Base-by-base conservation (phyloP, 192 early-diverging fungal genomes). In the Linnemannia zychae region DNA sequence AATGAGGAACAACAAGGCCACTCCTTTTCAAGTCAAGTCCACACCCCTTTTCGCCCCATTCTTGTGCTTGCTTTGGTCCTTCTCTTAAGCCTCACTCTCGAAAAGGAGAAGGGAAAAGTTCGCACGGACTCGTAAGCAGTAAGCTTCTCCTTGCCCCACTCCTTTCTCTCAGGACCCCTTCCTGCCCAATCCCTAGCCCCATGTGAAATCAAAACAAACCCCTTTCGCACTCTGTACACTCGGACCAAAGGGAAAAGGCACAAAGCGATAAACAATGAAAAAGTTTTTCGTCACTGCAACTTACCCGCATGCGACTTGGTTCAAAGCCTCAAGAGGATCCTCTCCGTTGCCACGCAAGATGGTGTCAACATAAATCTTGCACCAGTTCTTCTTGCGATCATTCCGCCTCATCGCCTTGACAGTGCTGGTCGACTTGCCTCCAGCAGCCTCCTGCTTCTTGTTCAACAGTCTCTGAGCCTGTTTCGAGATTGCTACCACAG, bases 371-470 rank as follows among this genome's bases (percentile, higher is more conserved):
- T 85, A 85, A 15, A 79, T 69, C 63, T 85, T 78, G 71, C 83
- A 85, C 83, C 83, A 85, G 34, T 85, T 85, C 74, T 79, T 79
- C 53, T 85, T 85, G 22, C 83, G 50, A 33, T 85, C 83, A 6
- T 69, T 40, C 13, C 83, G 67, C 49, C 75, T 75, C 83, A 85
- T 85, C 16, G 40, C 77, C 63, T 85, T 85, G 22, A 85, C 69
- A 0, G 78, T 34, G 7, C 60, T 60, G 1, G 77, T 50, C 0
- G 46, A 34, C 12, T 68, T 66, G 50, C 72, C 72, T 7, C 81
- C 71, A 0, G 77, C 16, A 31, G 83, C 77, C 63, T 85, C 83
- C 15, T 73, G 68, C 40, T 85, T 85, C 65, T 85, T 85, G 70
- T 79, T 72, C 48, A 85, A 5, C 31, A 72, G 74, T 37, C 83